A percentile compares a stretch with the other conserved stretches of the same genome.
Evolutionary conservation across 441 rosid genomes (phyloP).

Genomic region (Euphorbia schlechtendalii): DNA sequence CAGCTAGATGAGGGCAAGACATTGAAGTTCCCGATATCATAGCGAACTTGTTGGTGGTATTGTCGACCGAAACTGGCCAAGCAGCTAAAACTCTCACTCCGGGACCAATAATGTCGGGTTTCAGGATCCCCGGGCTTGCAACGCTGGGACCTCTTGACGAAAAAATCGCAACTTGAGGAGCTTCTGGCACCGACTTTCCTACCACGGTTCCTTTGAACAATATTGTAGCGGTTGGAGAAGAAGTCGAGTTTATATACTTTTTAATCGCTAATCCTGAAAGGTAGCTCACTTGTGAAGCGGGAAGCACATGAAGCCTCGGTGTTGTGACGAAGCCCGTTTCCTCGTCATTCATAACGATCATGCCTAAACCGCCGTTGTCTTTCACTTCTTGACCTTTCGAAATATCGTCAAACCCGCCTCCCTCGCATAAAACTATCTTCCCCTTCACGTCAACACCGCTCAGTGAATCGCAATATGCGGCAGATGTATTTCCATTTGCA

Average conservation of each 20-base stretch:
- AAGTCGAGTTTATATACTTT: conserved; percentile 21
- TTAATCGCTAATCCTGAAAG: conserved; percentile 19
- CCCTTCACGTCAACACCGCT: conserved; percentile 1
- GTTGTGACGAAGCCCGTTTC: conserved; percentile 21
- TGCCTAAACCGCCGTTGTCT: conserved; percentile 29
- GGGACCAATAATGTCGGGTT: conserved; percentile 20
- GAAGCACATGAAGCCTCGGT: conserved; percentile 23
- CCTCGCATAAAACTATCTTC: conserved; percentile 23
- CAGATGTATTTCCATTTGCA: not conserved
- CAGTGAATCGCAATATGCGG: not conserved
- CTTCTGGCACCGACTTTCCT: conserved; percentile 12
- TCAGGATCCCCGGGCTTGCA: conserved; percentile 23
- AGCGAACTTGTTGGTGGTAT: conserved; percentile 32
- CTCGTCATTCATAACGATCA: conserved; percentile 27
- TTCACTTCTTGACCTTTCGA: conserved; percentile 30
- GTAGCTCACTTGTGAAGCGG: conserved; percentile 25
- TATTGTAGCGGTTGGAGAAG: conserved; percentile 19
- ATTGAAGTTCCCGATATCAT: conserved; percentile 84
- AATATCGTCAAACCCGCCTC: conserved; percentile 12
- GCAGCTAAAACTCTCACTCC: conserved; percentile 30
- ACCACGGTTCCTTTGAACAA: conserved; percentile 26
- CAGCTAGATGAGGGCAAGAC: conserved; percentile 89
- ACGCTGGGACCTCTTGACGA: conserved; percentile 29
- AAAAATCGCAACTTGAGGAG: conserved; percentile 26
- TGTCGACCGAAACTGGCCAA: conserved; percentile 21